phyloP scores from a whole-genome alignment of 2,329 filamentous ascomycete species.

The Aspergillus pseudoviridinutans region DNA sequence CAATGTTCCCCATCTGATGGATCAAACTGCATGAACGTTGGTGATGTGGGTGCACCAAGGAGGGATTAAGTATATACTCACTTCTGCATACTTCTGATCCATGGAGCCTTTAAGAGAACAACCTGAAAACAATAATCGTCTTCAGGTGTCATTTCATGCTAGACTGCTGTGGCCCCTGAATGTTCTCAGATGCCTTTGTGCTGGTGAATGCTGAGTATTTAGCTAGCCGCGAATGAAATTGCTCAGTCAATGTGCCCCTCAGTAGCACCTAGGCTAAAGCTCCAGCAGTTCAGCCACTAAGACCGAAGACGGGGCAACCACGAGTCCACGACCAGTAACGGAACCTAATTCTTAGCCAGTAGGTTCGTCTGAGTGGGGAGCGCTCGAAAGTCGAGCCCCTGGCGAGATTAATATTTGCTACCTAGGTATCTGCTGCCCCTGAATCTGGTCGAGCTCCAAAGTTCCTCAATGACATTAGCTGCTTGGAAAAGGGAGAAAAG shows the following conservation, averaged over 20 bases:
- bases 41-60: background rate
- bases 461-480: background rate
- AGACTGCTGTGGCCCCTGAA: background rate
- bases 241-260: background rate
- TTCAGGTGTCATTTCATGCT: background rate
- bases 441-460: slow-evolving; percentile 13
- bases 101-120: background rate
- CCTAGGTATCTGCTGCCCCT: slow-evolving; percentile 9
- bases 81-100: background rate
- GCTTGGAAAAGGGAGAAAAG: background rate
- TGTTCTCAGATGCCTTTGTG: background rate
- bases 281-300: background rate
- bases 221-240: background rate
- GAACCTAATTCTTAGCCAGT: slow-evolving; percentile 11
- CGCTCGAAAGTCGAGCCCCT: slow-evolving; percentile 9
- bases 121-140: background rate
- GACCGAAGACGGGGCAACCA: background rate
- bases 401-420: slow-evolving; percentile 2
- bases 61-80: background rate
- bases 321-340: background rate
- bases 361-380: slow-evolving; percentile 6
- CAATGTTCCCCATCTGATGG: background rate
- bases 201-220: background rate
- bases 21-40: background rate
- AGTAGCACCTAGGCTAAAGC: background rate